Conservation (phyloP, 257 asterid species). For the Linaria vulgaris region DNA sequence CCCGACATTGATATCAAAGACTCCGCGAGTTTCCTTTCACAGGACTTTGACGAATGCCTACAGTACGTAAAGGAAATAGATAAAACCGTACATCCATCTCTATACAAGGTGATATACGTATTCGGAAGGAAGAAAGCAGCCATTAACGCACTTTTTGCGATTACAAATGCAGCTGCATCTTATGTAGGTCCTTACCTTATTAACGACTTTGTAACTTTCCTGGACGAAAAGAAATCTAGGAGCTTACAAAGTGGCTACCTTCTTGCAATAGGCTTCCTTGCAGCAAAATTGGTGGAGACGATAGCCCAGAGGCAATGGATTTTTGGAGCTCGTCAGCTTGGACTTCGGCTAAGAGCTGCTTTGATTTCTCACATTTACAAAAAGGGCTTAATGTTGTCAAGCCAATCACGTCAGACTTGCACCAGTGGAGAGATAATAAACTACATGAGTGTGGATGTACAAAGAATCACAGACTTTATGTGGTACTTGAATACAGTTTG, state of each 20-base stretch:
- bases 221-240: slow-evolving; percentile 48
- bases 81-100: slow-evolving; percentile 52
- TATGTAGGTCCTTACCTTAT: slow-evolving; percentile 94
- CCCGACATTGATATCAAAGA: slow-evolving; percentile 74
- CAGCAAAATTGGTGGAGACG: slow-evolving; percentile 83
- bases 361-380: slow-evolving; percentile 87
- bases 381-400: slow-evolving; percentile 76
- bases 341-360: slow-evolving; percentile 77
- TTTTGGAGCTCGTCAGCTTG: slow-evolving; percentile 88
- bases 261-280: slow-evolving; percentile 76
- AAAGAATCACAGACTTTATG: slow-evolving; percentile 73
- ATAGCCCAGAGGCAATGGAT: slow-evolving; percentile 91
- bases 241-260: slow-evolving; percentile 72
- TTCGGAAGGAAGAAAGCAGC: slow-evolving; percentile 80
- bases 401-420: slow-evolving; percentile 76
- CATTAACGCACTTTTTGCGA: slow-evolving; percentile 74
- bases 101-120: slow-evolving; percentile 65
- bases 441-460: slow-evolving; percentile 86
- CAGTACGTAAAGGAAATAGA: slow-evolving; percentile 48
- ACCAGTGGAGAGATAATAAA: slow-evolving; percentile 90
- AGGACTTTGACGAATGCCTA: slow-evolving; percentile 60
- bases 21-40: slow-evolving; percentile 66
- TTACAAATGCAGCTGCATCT: slow-evolving; percentile 69
- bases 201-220: slow-evolving; percentile 62
- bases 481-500: slow-evolving; percentile 85